Evolutionary conservation across 2,329 filamentous ascomycete genomes (phyloP).

Genomic region (Colletotrichum paranaense): DNA sequence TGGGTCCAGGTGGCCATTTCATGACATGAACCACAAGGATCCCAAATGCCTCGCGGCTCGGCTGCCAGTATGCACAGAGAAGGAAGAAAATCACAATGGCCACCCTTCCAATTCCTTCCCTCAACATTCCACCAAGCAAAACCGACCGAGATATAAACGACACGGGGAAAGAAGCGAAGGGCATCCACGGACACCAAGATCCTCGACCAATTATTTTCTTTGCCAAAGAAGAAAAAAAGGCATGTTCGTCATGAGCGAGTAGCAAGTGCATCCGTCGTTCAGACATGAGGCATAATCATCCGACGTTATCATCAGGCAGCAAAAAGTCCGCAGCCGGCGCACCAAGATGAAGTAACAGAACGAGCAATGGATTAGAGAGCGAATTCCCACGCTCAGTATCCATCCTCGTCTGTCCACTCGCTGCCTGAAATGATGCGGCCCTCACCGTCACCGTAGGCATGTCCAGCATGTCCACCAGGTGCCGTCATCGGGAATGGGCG

Average conservation of each 20-base stretch:
- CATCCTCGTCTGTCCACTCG: conserved; percentile 76
- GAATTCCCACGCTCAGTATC: conserved; percentile 52
- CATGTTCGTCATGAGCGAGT: conserved; percentile 13
- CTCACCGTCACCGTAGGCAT: conserved; percentile 65
- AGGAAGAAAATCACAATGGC: neutral
- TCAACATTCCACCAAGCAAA: conserved; percentile 3
- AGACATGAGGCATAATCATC: conserved; percentile 35
- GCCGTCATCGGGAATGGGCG: conserved; percentile 64
- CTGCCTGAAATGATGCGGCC: conserved; percentile 72
- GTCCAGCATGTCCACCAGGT: conserved; percentile 58
- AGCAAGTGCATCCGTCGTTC: conserved; percentile 14
- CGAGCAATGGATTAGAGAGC: neutral
- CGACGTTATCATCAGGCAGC: conserved; percentile 28
- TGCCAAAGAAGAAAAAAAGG: conserved; percentile 1
- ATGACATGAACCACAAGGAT: neutral
- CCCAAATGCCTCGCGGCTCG: neutral
- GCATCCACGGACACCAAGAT: neutral
- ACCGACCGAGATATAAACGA: conserved; percentile 17
- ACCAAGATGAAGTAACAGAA: neutral
- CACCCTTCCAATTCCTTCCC: neutral
- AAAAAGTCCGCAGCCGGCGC: neutral
- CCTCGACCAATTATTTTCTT: neutral
- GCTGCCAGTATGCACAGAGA: conserved; percentile 1
- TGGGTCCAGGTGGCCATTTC: neutral
- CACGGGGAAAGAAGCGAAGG: conserved; percentile 14